These are phyloP conservation scores for Fusarium keratoplasticum DNA, from an alignment of 2,329 filamentous ascomycete species.

Conservation along the genomic window DNA sequence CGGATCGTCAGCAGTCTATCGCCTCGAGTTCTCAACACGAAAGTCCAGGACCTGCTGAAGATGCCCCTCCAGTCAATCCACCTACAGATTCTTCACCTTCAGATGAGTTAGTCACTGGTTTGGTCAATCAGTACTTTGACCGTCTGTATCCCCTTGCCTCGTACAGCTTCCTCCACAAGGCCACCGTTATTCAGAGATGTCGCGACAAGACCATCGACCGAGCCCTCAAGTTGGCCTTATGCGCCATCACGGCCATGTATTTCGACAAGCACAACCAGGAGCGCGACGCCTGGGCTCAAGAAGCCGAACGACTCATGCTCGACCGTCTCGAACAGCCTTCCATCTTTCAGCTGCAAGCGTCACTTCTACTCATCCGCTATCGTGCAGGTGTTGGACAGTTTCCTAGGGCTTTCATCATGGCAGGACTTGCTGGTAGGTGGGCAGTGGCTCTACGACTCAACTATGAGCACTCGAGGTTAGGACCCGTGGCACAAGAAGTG, in stretches of 20 bases:
- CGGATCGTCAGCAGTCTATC: slow-evolving; percentile 15
- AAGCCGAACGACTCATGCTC: slow-evolving; percentile 40
- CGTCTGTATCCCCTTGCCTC: slow-evolving; percentile 40
- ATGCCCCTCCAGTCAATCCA: not conserved
- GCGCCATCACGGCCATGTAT: slow-evolving; percentile 41
- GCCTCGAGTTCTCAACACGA: slow-evolving; percentile 27
- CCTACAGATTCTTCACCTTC: slow-evolving; percentile 3
- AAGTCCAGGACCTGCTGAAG: not conserved
- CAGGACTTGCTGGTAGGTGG: slow-evolving; percentile 41
- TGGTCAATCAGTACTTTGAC: slow-evolving; percentile 41
- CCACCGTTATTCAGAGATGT: slow-evolving; percentile 43
- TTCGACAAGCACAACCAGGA: slow-evolving; percentile 31
- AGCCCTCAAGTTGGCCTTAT: slow-evolving; percentile 40
- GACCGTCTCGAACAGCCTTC: slow-evolving; percentile 42
- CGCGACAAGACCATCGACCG: slow-evolving; percentile 41
- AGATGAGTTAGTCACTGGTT: slow-evolving; percentile 30
- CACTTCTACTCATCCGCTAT: slow-evolving; percentile 42
- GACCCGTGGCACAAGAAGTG: slow-evolving; percentile 41
- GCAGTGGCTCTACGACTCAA: slow-evolving; percentile 44
- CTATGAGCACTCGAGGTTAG: slow-evolving; percentile 41
- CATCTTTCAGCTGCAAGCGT: slow-evolving; percentile 45
- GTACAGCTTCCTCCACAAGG: slow-evolving; percentile 41
- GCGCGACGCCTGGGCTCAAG: slow-evolving; percentile 36
- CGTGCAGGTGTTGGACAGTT: slow-evolving; percentile 42
- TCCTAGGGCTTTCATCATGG: slow-evolving; percentile 44